Evolutionary conservation across 2,329 filamentous ascomycete genomes (phyloP), one percentile per base, ranked within the genome.

Genomic region (Fusarium setosum): DNA sequence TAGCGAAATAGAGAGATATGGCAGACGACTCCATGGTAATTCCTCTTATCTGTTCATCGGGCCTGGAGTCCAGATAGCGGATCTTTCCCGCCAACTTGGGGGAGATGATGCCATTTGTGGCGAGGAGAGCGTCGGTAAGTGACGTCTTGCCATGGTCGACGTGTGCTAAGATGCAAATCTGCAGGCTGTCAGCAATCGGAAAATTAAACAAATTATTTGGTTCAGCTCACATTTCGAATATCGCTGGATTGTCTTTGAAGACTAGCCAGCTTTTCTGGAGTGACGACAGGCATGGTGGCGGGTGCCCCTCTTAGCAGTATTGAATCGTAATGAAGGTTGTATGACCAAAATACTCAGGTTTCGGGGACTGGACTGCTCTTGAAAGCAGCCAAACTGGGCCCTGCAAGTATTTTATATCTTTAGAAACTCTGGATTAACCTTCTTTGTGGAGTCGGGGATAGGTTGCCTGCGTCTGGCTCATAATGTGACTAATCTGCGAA

Each of bases 21-120:
- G 96, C 96, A 6, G 95, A 98, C 0, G 96, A 98, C 78, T 99
- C 96, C 96, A 99, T 99, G n/a, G 96, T 99, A 75, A 99, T 99
- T 56, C 96, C 96, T 67, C 96, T 91, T 15, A 92, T 87, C 80
- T 99, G 96, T 78, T 99, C 96, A 79, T 99, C 96, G 2, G 95
- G 95, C 40, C 96, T 86, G 20, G 96, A 98, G 81, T 99, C 96
- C 59, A 99, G 89, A 75, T 98, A 99, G 69, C 96, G 91, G 79
- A 99, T 96, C 84, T 98, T 98, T 77, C 96, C 96, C 56, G 96
- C 96, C 74, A 98, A 86, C 77, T 98, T 98, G 56, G 95, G 93
- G 26, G 96, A 98, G 75, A 99, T 99, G 82, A 99, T 98, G 82
- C 96, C 96, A 86, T 99, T 99, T 68, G 96, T 98, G 79, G 96